Evolutionary conservation across 345 rosid species (phyloP).

Genomic region (Clarkia xantiana): DNA sequence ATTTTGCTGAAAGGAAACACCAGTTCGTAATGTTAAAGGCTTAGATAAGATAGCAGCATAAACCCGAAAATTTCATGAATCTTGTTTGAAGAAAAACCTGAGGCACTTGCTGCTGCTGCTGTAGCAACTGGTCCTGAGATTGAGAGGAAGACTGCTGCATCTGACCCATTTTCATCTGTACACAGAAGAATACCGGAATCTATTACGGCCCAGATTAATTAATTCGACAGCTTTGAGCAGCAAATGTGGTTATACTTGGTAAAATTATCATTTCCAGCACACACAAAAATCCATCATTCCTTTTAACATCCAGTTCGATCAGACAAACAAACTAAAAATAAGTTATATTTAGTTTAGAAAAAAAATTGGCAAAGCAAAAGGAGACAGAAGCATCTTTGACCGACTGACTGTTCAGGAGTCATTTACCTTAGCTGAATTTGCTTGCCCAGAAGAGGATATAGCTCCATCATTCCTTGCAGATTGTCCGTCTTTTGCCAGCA

Average conservation of each 20-base stretch:
- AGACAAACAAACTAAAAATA: too few relatives aligned
- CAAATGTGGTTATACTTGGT: too few relatives aligned
- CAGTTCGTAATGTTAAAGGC: not conserved
- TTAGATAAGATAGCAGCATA: not conserved
- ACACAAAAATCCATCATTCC: too few relatives aligned
- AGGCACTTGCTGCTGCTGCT: conserved; percentile 32
- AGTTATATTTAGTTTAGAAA: too few relatives aligned
- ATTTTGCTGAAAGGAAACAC: conserved; percentile 16
- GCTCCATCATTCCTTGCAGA: conserved; percentile 40
- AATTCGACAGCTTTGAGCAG: too few relatives aligned
- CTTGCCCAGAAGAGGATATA: conserved; percentile 35
- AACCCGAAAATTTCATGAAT: conserved; percentile 2
- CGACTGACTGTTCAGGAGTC: not conserved
- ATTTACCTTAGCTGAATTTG: conserved; percentile 46
- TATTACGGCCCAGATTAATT: not conserved
- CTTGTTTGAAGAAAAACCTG: conserved; percentile 23
- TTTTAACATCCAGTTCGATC: too few relatives aligned
- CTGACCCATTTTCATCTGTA: conserved; percentile 42
- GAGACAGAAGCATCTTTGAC: not conserved
- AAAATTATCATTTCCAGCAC: too few relatives aligned
- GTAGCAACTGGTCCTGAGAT: conserved; percentile 35
- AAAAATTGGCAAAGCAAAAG: not conserved
- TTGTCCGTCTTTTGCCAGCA: conserved; percentile 41
- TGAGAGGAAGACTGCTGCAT: conserved; percentile 41
- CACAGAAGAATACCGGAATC: conserved; percentile 2